These are phyloP conservation scores for Neocatenulostroma microsporum DNA, from an alignment of 2,329 filamentous ascomycete species.

Conservation along the genomic window DNA sequence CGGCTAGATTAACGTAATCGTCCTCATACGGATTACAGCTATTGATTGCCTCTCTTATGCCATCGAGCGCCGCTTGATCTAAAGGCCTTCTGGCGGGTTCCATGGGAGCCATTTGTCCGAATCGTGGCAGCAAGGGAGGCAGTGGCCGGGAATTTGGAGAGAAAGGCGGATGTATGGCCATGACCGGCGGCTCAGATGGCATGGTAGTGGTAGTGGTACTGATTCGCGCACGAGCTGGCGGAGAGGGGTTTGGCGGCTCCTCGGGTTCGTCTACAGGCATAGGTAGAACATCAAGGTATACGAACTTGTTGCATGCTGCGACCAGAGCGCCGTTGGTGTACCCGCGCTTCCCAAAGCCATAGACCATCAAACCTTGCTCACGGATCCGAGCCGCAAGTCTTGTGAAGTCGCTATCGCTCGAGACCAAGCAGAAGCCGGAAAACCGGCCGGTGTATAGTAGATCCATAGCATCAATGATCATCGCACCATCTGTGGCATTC, in stretches of 20 bases:
- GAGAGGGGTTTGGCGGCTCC: neutral
- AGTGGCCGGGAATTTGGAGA: too few species aligned
- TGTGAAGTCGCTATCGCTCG: conserved; percentile 33
- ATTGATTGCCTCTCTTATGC: conserved; percentile 11
- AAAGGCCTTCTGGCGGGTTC: conserved; percentile 11
- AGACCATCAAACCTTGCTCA: conserved; percentile 29
- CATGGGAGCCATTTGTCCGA: too few species aligned
- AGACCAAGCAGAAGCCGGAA: conserved; percentile 29
- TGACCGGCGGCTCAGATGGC: too few species aligned
- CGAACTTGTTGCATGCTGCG: conserved; percentile 25
- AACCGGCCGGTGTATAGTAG: conserved; percentile 29
- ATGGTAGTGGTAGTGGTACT: neutral
- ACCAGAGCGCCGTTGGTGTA: conserved; percentile 22
- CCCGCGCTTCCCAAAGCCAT: conserved; percentile 28
- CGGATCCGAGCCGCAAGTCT: conserved; percentile 29
- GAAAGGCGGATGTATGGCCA: too few species aligned
- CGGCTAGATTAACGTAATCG: conserved; percentile 22
- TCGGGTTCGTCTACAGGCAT: conserved; percentile 12
- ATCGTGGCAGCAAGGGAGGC: too few species aligned
- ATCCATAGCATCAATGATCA: conserved; percentile 33
- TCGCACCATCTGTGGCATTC: conserved; percentile 27
- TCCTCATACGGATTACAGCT: conserved; percentile 16
- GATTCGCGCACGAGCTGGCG: neutral
- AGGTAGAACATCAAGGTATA: conserved; percentile 22
- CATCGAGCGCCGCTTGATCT: conserved; percentile 16